Evolutionary conservation across 257 asterid genomes (phyloP), one percentile per base, ranked within the genome.

Genomic region (Agastache rugosa): DNA sequence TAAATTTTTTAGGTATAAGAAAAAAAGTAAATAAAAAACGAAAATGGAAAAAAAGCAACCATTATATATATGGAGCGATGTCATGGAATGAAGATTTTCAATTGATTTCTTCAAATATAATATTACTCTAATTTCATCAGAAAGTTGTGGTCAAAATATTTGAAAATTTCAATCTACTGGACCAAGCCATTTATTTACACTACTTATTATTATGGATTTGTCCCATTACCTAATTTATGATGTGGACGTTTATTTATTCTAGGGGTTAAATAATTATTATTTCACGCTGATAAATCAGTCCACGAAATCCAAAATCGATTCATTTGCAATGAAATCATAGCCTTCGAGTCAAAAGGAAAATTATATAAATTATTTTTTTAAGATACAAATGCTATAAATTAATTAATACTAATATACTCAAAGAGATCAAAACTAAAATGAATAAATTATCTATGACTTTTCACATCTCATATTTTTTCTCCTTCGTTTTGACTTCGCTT

Each of bases 221-320:
- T 29, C 42, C 9, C 59, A 27, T 45, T 8, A 48, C 73, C 31
- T 68, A 68, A 68, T 11, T 68, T 50, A 4, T 68, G 62, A 50
- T 50, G 48, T 50, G 8, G 62, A 67, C 47, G 14, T 68, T n/a
- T n/a, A 67, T 23, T 20, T 41, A 11, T 35, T 17, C 41, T 27
- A 12, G 19, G 19, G 17, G 53, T n/a, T 17, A 37, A 8, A 11
- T 65, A 44, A 51, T 67, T 27, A 2, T 62, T 62, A 12, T 55
- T 55, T 55, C 61, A 55, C 62, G 27, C 27, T 53, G 29, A 60
- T 31, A 0, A 60, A 60, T 29, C 12, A 1, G 3, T 35, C 68
- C 68, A 62, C 20, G 4, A 62, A 61, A 31, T 61, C 11, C 19
- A 3, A 61, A 62, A 34, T 62, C 23, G 20, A 58, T 25, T 27